These are phyloP conservation scores for Podospora australis DNA, from an alignment of 495 filamentous ascomycete species.

Conservation along the genomic window DNA sequence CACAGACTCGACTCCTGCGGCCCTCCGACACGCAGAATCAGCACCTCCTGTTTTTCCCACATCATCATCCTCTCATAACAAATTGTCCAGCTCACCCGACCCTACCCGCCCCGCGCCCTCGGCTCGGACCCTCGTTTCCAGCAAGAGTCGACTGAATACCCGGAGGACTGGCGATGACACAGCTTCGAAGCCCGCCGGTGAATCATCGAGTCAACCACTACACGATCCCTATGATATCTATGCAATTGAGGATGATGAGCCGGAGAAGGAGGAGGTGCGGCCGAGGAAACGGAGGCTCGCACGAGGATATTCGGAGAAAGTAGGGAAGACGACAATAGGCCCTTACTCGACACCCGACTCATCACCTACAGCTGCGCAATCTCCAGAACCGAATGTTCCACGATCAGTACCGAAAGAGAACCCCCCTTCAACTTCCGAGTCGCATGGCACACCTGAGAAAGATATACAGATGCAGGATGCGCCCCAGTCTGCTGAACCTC, in stretches of 20 bases:
- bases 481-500: conserved; percentile 6
- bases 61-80: conserved; percentile 3
- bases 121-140: conserved; percentile 1
- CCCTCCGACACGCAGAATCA: conserved; percentile 11
- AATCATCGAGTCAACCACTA: conserved; percentile 25
- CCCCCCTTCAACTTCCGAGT: not conserved
- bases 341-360: conserved; percentile 26
- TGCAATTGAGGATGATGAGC: conserved; percentile 2
- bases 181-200: conserved; percentile 5
- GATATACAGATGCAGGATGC: conserved; percentile 18
- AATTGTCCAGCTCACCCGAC: conserved; percentile 14
- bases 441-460: conserved; percentile 20
- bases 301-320: conserved; percentile 19
- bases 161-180: conserved; percentile 4
- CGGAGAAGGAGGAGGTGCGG: conserved; percentile 13
- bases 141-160: conserved; percentile 6
- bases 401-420: conserved; percentile 8
- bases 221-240: conserved; percentile 12
- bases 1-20: conserved; percentile 4
- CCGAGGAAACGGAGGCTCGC: conserved; percentile 24
- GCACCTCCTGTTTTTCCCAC: conserved; percentile 8
- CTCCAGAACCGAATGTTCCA: conserved; percentile 6
- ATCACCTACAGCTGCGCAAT: conserved; percentile 15
- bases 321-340: conserved; percentile 9
- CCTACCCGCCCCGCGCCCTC: conserved; percentile 16